Base-by-base conservation (phyloP, 78 protist genomes). In the Salpingoeca rosetta region DNA sequence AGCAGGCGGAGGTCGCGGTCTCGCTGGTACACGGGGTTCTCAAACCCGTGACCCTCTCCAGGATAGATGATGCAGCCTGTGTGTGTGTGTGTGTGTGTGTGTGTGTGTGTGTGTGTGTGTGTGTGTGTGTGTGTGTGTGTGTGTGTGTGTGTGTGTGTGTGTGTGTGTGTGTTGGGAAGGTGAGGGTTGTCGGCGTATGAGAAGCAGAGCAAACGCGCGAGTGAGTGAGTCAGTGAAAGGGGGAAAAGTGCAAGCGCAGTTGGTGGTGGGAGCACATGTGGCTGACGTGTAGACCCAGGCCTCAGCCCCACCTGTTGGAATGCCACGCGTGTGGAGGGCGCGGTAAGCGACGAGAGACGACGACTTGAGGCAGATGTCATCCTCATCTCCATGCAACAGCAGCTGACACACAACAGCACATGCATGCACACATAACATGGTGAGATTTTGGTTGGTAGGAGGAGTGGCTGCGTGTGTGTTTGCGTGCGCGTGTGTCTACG, bases 251-350 rank as follows among this genome's bases (percentile, higher is more conserved):
- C n/a, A n/a, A n/a, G n/a, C n/a, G n/a, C n/a, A n/a, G n/a, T n/a
- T n/a, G n/a, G n/a, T n/a, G n/a, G n/a, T n/a, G n/a, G n/a, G n/a
- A n/a, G n/a, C n/a, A n/a, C n/a, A n/a, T n/a, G n/a, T n/a, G n/a
- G n/a, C n/a, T n/a, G n/a, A n/a, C n/a, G n/a, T n/a, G n/a, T n/a
- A n/a, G n/a, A n/a, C n/a, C n/a, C n/a, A n/a, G n/a, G n/a, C n/a
- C n/a, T n/a, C n/a, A n/a, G n/a, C n/a, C n/a, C n/a, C n/a, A 82
- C 86, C 86, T n/a, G 86, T 84, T 24, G 86, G 86, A 72, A 84
- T n/a, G 37, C 37, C n/a, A 24, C 26, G 28, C 22, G 7, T 12
- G 38, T 24, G 31, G 31, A 84, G 83, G 28, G 25, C 36, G 36
- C 42, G 39, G 25, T 77, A 73, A 17, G 79, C 87, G 10, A 84